phyloP scores from a whole-genome alignment of 306 rosid genomes.

The Casuarina cunninghamiana region DNA sequence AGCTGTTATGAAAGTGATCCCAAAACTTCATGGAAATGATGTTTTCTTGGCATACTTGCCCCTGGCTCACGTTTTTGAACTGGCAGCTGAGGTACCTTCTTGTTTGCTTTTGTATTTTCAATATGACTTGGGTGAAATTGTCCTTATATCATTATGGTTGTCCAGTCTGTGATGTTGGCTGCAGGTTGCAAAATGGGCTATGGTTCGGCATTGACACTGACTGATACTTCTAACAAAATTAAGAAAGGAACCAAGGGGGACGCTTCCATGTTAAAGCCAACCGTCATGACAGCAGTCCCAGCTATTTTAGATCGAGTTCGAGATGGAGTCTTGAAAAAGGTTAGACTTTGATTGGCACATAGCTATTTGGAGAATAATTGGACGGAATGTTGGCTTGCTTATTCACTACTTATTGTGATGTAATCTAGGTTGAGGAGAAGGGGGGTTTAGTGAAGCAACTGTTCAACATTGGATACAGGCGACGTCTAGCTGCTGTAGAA shows the following conservation, averaged over 20 bases:
- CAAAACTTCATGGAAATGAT: constrained; percentile 60
- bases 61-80: constrained; percentile 89
- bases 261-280: constrained; percentile 68
- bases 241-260: constrained; percentile 96
- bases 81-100: constrained; percentile 84
- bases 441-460: constrained; percentile 68
- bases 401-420: constrained; percentile 20
- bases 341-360: constrained; percentile 21
- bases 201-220: constrained; percentile 72
- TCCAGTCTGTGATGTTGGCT: constrained; percentile 84
- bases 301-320: constrained; percentile 89
- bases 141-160: constrained; percentile 37
- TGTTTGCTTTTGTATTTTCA: constrained; percentile 19
- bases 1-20: constrained; percentile 74
- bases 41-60: constrained; percentile 91
- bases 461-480: constrained; percentile 58
- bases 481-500: constrained; percentile 67
- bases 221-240: constrained; percentile 79
- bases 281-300: constrained; percentile 81
- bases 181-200: constrained; percentile 76
- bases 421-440: constrained; percentile 64
- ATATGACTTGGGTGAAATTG: constrained; percentile 7
- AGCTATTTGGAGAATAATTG: background rate
- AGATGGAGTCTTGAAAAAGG: constrained; percentile 87
- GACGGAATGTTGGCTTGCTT: background rate